Percentiles rank a stretch among this genome's conserved stretches.
Conservation (phyloP, 176 grass and related monocot genomes). For the Carex littledalei region DNA sequence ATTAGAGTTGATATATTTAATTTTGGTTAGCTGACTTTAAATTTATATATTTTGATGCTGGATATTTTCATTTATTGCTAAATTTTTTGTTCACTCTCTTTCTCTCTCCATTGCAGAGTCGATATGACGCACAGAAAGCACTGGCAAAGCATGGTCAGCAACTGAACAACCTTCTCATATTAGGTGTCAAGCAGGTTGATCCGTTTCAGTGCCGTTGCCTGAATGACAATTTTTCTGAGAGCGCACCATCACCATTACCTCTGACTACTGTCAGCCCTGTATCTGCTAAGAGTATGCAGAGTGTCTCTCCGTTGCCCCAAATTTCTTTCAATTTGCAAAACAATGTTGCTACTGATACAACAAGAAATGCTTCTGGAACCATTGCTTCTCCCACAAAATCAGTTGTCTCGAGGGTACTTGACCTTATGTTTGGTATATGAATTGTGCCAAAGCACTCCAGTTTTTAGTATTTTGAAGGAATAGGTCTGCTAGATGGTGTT, state of each 20-base stretch:
- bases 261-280: slow-evolving; percentile 29
- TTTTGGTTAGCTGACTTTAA: neutral
- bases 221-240: slow-evolving; percentile 38
- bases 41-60: neutral
- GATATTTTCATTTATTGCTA: slow-evolving; percentile 11
- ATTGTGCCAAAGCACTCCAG: neutral
- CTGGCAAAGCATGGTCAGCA: slow-evolving; percentile 60
- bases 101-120: slow-evolving; percentile 35
- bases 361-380: slow-evolving; percentile 27
- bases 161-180: slow-evolving; percentile 74
- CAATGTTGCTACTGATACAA: slow-evolving; percentile 2
- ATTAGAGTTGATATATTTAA: neutral
- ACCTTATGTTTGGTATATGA: slow-evolving; percentile 90
- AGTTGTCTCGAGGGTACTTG: slow-evolving; percentile 64
- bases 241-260: slow-evolving; percentile 33
- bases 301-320: slow-evolving; percentile 24
- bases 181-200: slow-evolving; percentile 75
- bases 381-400: slow-evolving; percentile 87
- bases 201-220: slow-evolving; percentile 54
- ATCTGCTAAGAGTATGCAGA: slow-evolving; percentile 18
- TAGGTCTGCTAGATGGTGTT: neutral
- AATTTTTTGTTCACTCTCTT: neutral
- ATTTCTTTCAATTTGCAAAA: slow-evolving; percentile 38
- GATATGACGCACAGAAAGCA: slow-evolving; percentile 69
- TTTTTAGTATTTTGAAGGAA: neutral